Evolutionary conservation across 768 basidiomycete species (phyloP).

Genomic region (Russula virescens): DNA sequence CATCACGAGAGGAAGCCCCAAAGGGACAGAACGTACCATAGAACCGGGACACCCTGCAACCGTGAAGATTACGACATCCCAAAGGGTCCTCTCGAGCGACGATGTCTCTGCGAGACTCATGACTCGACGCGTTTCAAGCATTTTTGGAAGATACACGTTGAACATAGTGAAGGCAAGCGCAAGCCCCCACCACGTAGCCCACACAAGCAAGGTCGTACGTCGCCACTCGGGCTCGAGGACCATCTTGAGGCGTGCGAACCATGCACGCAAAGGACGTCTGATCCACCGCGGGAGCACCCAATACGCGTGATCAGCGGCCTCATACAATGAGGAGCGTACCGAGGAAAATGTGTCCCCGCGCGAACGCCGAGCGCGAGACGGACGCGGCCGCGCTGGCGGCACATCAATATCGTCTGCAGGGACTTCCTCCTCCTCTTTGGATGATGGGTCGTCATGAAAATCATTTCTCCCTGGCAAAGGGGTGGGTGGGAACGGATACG

Average conservation of each 20-base stretch:
- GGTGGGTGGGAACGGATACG: neutral
- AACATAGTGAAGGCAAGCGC: slow-evolving; percentile 86
- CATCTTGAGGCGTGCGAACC: slow-evolving; percentile 61
- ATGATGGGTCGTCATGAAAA: neutral
- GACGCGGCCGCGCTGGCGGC: slow-evolving; percentile 17
- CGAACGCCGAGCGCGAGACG: neutral
- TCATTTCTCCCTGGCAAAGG: neutral
- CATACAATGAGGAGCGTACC: slow-evolving; percentile 41
- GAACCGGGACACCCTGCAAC: slow-evolving; percentile 82
- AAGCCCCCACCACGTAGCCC: slow-evolving; percentile 73
- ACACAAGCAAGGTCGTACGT: slow-evolving; percentile 70
- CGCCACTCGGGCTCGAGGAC: slow-evolving; percentile 74
- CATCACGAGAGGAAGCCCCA: neutral
- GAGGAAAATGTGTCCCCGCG: slow-evolving; percentile 12
- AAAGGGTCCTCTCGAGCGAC: slow-evolving; percentile 56
- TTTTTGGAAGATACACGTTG: slow-evolving; percentile 84
- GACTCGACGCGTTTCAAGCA: slow-evolving; percentile 57
- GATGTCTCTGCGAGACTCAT: slow-evolving; percentile 31
- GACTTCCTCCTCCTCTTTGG: slow-evolving; percentile 6
- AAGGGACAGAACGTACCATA: slow-evolving; percentile 44
- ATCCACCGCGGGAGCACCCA: slow-evolving; percentile 48
- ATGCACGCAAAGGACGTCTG: slow-evolving; percentile 55
- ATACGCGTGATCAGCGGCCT: slow-evolving; percentile 37
- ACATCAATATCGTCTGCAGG: neutral
- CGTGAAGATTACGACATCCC: slow-evolving; percentile 86